These are phyloP conservation scores for Blepharisma stoltei DNA, from an alignment of 73 alveolate species.

Conservation along the genomic window DNA sequence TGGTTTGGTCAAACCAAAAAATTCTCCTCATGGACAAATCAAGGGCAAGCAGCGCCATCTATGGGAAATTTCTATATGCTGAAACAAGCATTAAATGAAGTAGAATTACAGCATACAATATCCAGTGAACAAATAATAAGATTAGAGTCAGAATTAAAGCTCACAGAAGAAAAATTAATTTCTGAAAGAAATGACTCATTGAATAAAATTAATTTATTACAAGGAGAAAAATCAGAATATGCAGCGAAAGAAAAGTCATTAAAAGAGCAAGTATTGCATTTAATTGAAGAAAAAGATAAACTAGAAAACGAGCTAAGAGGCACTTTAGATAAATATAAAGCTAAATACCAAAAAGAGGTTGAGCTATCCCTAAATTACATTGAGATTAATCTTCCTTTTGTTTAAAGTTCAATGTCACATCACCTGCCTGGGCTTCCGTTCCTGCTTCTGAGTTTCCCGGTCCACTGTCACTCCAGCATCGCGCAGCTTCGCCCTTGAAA, in stretches of 20 bases:
- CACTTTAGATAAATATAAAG: constrained; percentile 61
- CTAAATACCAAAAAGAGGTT: constrained; percentile 62
- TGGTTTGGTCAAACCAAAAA: too few species aligned
- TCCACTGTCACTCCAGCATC: too few species aligned
- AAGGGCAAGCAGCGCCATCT: too few species aligned
- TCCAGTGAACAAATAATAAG: constrained; percentile 53
- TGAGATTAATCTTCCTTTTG: constrained; percentile 63
- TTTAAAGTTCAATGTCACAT: too few species aligned
- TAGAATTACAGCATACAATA: constrained; percentile 52
- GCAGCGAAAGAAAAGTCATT: constrained; percentile 68
- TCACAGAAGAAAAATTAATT: constrained; percentile 52
- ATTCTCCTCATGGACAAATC: too few species aligned
- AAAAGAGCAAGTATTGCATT: constrained; percentile 59
- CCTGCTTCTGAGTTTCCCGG: too few species aligned
- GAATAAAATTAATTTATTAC: constrained; percentile 45
- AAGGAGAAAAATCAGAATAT: constrained; percentile 75
- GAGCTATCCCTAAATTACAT: constrained; percentile 31
- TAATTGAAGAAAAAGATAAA: constrained; percentile 64
- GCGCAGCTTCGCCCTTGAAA: too few species aligned
- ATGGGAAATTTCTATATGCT: constrained; percentile 30
- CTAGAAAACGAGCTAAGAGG: constrained; percentile 62
- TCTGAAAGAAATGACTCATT: constrained; percentile 51
- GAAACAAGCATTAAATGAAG: constrained; percentile 63
- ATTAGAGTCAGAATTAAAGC: constrained; percentile 69
- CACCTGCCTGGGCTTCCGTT: too few species aligned